Evolutionary conservation across 306 rosid species (phyloP).

Genomic region (Adenanthera pavonina): DNA sequence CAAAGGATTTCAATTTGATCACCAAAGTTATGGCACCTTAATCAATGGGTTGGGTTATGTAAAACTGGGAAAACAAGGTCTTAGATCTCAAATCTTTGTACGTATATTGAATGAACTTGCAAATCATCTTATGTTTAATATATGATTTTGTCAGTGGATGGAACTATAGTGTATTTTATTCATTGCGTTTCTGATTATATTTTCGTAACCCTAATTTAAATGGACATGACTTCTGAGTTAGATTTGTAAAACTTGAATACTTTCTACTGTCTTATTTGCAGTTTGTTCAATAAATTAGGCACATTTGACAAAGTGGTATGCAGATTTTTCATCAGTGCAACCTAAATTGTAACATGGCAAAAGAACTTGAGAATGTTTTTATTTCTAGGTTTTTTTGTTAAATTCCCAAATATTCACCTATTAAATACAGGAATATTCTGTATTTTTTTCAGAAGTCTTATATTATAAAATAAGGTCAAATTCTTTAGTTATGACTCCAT

Average conservation of each 20-base stretch:
- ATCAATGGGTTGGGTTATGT: neutral
- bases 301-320: neutral
- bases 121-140: neutral
- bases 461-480: neutral
- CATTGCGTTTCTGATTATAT: neutral
- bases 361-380: neutral
- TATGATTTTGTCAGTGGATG: neutral
- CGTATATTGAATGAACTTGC: neutral
- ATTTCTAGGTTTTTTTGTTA: neutral
- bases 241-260: neutral
- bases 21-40: neutral
- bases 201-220: neutral
- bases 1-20: neutral
- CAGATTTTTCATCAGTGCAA: neutral
- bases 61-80: neutral
- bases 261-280: neutral
- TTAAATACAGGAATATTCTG: neutral
- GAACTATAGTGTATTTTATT: neutral
- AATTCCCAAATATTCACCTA: neutral
- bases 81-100: neutral
- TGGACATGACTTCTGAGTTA: neutral
- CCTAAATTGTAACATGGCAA: neutral
- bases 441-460: neutral
- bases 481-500: neutral
- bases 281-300: neutral